phyloP scores from a whole-genome alignment of 2,329 filamentous ascomycete genomes.

The Diplocarpon mali region DNA sequence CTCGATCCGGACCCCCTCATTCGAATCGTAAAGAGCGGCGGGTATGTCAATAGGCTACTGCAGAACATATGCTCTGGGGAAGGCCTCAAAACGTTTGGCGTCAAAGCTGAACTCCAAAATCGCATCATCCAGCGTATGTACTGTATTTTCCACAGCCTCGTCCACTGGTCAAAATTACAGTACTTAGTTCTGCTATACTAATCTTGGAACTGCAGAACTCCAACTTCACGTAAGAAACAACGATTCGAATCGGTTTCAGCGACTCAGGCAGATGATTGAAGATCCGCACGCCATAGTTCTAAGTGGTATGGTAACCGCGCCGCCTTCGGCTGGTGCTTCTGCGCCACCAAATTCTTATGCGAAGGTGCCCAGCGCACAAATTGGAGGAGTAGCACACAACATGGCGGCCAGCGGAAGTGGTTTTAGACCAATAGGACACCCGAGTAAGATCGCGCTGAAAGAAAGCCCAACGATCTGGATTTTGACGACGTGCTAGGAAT shows the following conservation, averaged over 20 bases:
- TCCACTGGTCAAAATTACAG: not conserved
- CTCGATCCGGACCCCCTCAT: constrained; percentile 24
- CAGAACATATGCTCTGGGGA: constrained; percentile 55
- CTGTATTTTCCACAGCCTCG: constrained; percentile 9
- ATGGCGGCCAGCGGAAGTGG: constrained; percentile 7
- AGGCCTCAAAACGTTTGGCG: constrained; percentile 65
- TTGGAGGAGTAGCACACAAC: constrained; percentile 10
- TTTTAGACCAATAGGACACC: constrained; percentile 6
- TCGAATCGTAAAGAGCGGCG: constrained; percentile 19
- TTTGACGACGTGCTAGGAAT: constrained; percentile 26
- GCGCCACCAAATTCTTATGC: constrained; percentile 6
- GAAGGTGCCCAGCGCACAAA: not conserved
- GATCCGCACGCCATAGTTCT: constrained; percentile 10
- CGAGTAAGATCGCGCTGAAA: constrained; percentile 3
- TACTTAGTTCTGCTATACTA: not conserved
- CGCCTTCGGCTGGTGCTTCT: constrained; percentile 14
- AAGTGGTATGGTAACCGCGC: constrained; percentile 9
- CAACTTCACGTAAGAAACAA: constrained; percentile 14
- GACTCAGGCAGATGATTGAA: constrained; percentile 21
- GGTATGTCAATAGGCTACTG: constrained; percentile 24
- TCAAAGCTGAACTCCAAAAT: constrained; percentile 72
- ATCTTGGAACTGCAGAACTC: constrained; percentile 15
- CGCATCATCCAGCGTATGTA: constrained; percentile 69
- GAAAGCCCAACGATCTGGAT: not conserved
- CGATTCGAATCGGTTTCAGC: constrained; percentile 19